phyloP scores from a whole-genome alignment of 2,329 filamentous ascomycete genomes.

The Nigrospora osmanthi region DNA sequence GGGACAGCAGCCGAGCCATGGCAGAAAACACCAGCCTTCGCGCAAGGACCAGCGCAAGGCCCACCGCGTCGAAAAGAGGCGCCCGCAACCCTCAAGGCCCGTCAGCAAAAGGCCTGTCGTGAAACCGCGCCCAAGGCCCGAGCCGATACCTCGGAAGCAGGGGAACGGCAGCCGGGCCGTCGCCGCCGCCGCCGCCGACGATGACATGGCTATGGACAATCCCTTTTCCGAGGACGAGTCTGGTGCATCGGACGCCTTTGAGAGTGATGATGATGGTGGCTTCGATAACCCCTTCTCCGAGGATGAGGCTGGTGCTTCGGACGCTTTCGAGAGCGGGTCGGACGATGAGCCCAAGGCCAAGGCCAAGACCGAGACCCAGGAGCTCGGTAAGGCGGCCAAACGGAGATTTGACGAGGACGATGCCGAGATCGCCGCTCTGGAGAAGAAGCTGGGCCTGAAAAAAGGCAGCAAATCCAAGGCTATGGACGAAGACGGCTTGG shows the following conservation, averaged over 20 bases:
- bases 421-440: slow-evolving; percentile 77
- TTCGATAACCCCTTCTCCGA: slow-evolving; percentile 6
- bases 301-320: slow-evolving; percentile 1
- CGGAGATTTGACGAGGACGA: slow-evolving; percentile 72
- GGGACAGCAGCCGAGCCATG: slow-evolving; percentile 5
- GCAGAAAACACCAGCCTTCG: slow-evolving; percentile 13
- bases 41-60: slow-evolving; percentile 23
- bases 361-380: not conserved
- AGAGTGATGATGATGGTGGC: slow-evolving; percentile 7
- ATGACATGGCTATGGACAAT: not conserved
- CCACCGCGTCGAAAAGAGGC: slow-evolving; percentile 19
- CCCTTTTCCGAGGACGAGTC: slow-evolving; percentile 1
- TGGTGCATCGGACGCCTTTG: slow-evolving; percentile 1
- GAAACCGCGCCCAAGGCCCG: slow-evolving; percentile 2
- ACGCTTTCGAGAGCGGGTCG: slow-evolving; percentile 4
- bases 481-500: slow-evolving; percentile 77
- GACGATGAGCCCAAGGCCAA: slow-evolving; percentile 4
- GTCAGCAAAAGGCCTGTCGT: not conserved
- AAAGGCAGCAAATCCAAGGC: slow-evolving; percentile 68
- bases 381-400: slow-evolving; percentile 30
- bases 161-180: slow-evolving; percentile 7
- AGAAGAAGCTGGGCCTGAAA: slow-evolving; percentile 78
- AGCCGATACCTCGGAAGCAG: slow-evolving; percentile 4
- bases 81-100: slow-evolving; percentile 4
- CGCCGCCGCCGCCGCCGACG: slow-evolving; percentile 8